Conservation (phyloP, 306 rosid genomes). For the Vicia sativa region DNA sequence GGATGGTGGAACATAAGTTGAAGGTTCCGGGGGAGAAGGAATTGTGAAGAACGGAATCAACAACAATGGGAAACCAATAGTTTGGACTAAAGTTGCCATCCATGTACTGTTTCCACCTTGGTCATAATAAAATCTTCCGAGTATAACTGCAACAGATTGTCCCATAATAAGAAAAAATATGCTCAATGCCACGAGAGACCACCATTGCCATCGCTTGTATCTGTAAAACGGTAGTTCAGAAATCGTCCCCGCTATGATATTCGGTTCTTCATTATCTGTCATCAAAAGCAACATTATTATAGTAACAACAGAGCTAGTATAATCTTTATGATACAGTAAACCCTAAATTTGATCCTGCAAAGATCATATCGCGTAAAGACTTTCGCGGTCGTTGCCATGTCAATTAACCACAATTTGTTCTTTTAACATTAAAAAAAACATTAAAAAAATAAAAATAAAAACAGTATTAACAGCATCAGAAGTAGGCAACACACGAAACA, state of each 20-base stretch:
- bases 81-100: conserved; percentile 94
- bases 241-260: conserved; percentile 42
- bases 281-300: conserved; percentile 11
- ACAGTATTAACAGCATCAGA: no score
- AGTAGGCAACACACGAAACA: no score
- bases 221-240: conserved; percentile 43
- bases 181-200: conserved; percentile 73
- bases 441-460: no score
- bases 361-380: no score
- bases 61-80: conserved; percentile 77
- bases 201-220: conserved; percentile 83
- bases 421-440: no score
- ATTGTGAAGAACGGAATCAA: conserved; percentile 58
- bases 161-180: conserved; percentile 70
- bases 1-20: conserved; percentile 46
- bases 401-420: no score
- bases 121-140: conserved; percentile 86
- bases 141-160: conserved; percentile 80
- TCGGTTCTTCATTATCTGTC: conserved; percentile 63
- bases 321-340: no score
- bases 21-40: conserved; percentile 52
- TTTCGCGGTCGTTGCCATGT: no score
- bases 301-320: no score
- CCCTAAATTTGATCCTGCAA: no score
- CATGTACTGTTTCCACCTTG: conserved; percentile 92